These are phyloP conservation scores for Trametes maxima DNA, from an alignment of 768 basidiomycete genomes.

Conservation along the genomic window DNA sequence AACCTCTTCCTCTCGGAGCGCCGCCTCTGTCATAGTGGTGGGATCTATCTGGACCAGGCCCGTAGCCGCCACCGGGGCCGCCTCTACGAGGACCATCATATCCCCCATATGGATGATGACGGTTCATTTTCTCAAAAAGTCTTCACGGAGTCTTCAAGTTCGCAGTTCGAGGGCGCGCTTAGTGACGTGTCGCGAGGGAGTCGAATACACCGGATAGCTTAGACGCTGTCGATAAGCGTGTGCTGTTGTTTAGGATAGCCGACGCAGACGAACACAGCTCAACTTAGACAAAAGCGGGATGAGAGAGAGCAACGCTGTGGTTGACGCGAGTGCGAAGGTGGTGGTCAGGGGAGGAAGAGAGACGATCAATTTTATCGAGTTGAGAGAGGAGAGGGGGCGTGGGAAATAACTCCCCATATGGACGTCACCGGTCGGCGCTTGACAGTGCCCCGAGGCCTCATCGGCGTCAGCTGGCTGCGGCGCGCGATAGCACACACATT, in stretches of 20 bases:
- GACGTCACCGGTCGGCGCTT: background rate
- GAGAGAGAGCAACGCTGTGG: conserved; percentile 9
- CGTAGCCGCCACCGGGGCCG: conserved; percentile 64
- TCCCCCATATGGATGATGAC: conserved; percentile 85
- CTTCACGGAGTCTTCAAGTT: conserved; percentile 23
- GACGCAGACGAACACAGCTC: conserved; percentile 13
- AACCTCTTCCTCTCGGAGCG: conserved; percentile 47
- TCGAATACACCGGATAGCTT: background rate
- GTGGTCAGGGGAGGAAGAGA: conserved; percentile 6
- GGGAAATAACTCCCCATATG: conserved; percentile 10
- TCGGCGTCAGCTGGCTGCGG: conserved; percentile 8
- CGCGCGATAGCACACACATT: conserved; percentile 27
- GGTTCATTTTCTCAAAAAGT: conserved; percentile 62
- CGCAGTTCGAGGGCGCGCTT: conserved; percentile 22
- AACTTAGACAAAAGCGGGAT: conserved; percentile 18
- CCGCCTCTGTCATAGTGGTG: conserved; percentile 66
- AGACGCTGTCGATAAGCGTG: background rate
- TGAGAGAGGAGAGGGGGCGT: conserved; percentile 9
- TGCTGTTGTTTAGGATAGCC: background rate
- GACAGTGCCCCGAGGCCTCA: conserved; percentile 15
- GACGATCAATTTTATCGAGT: conserved; percentile 16
- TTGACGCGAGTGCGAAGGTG: conserved; percentile 9
- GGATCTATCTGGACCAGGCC: conserved; percentile 63
- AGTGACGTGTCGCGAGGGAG: conserved; percentile 22
- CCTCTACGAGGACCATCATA: conserved; percentile 68